Evolutionary conservation across 345 rosid species (phyloP).

Genomic region (Salix viminalis): DNA sequence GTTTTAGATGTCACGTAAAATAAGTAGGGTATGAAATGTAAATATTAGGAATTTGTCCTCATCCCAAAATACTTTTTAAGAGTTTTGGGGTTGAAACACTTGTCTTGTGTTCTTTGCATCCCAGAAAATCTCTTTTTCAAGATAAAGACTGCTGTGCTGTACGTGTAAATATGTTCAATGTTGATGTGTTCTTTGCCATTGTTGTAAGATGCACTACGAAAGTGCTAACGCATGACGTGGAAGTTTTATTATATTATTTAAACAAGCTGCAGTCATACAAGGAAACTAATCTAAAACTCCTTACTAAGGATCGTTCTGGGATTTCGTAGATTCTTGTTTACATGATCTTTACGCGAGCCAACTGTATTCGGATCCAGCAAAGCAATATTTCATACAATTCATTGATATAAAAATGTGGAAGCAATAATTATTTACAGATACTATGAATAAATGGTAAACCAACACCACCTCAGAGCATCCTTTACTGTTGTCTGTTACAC

Average conservation of each 20-base stretch:
- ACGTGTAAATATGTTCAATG: background rate
- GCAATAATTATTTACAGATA: conserved; percentile 19
- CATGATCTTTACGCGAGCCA: background rate
- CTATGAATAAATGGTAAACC: background rate
- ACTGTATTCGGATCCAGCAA: background rate
- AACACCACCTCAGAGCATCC: background rate
- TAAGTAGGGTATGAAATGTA: background rate
- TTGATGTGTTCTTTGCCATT: background rate
- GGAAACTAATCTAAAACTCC: background rate
- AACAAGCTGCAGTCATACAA: background rate
- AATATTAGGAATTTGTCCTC: background rate
- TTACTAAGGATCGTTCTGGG: background rate
- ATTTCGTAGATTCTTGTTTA: background rate
- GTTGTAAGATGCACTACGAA: background rate
- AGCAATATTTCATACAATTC: background rate
- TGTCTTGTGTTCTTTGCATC: background rate
- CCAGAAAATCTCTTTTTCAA: background rate
- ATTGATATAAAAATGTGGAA: background rate
- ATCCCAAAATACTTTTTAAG: background rate
- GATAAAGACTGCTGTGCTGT: too few species aligned
- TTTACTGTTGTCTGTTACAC: conserved; percentile 9
- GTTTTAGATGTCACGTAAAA: background rate
- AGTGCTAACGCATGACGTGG: background rate
- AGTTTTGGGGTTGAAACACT: background rate
- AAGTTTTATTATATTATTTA: background rate